Percentiles rank a stretch among this genome's conserved stretches.
Evolutionary conservation across 352 stramenopile genomes (phyloP).

Genomic region (Pythium graminicola): DNA sequence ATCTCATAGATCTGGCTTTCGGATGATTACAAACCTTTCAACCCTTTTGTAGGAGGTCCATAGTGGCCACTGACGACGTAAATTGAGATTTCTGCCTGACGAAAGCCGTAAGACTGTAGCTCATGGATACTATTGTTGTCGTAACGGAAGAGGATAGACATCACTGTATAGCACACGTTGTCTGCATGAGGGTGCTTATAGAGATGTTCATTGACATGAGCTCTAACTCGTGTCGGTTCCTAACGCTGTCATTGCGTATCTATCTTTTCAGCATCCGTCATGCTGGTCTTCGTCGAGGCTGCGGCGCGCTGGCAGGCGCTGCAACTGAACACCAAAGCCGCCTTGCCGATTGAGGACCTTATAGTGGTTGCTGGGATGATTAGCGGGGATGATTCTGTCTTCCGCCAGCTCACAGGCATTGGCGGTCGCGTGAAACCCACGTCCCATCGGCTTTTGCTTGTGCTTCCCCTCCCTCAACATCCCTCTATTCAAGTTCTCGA

Average conservation of each 20-base stretch:
- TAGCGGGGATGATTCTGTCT: too few species aligned
- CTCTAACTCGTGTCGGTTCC: conserved; percentile 9
- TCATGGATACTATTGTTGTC: not conserved
- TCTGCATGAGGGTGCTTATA: too few species aligned
- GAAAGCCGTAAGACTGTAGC: conserved; percentile 19
- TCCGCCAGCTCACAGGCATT: conserved; percentile 54
- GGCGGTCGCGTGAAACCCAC: conserved; percentile 47
- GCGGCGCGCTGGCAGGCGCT: conserved; percentile 15
- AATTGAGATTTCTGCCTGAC: conserved; percentile 46
- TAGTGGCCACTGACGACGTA: conserved; percentile 20
- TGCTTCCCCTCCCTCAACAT: conserved; percentile 33
- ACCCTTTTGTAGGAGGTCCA: conserved; percentile 33
- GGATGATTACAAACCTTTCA: conserved; percentile 34
- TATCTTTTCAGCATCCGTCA: not conserved
- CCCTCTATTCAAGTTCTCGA: conserved; percentile 35
- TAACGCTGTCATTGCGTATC: conserved; percentile 5
- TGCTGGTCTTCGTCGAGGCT: conserved; percentile 9
- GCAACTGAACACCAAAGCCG: conserved; percentile 26
- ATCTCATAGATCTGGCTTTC: too few species aligned
- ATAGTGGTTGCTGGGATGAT: conserved; percentile 42
- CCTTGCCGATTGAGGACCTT: conserved; percentile 54
- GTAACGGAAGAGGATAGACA: not conserved
- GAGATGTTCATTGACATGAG: too few species aligned
- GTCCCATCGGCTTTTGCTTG: conserved; percentile 30
- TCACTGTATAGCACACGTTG: too few species aligned